A percentile compares a stretch with the other conserved stretches of the same genome.
Conservation (phyloP, 73 alveolate genomes). For the Paramecium primaurelia region DNA sequence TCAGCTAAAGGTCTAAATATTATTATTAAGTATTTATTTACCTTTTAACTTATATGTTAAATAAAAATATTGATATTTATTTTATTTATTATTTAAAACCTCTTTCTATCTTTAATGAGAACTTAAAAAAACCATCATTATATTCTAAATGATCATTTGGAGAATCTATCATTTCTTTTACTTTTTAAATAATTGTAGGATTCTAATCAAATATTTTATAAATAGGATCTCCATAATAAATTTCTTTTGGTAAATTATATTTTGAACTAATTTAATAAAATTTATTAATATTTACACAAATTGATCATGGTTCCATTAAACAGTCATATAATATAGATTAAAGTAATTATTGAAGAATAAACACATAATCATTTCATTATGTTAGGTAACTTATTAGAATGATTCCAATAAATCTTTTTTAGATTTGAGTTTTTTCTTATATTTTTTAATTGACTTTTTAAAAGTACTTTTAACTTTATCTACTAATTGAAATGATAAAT, state of each 20-base stretch:
- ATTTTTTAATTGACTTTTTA: background rate
- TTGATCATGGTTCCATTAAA: slow-evolving; percentile 10
- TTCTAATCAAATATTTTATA: background rate
- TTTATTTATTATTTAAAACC: background rate
- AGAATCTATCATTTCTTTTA: background rate
- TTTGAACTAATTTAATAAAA: background rate
- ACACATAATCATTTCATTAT: slow-evolving; percentile 25
- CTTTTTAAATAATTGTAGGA: background rate
- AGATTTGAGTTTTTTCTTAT: background rate
- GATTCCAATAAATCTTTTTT: slow-evolving; percentile 11
- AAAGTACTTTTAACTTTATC: background rate
- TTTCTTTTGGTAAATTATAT: background rate
- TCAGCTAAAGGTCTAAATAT: background rate
- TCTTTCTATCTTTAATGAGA: slow-evolving; percentile 4
- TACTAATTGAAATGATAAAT: background rate
- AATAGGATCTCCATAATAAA: background rate
- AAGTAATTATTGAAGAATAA: background rate
- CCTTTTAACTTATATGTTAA: slow-evolving; percentile 13
- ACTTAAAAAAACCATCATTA: slow-evolving; percentile 32
- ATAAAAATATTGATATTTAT: background rate
- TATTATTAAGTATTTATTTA: background rate
- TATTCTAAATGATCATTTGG: slow-evolving; percentile 1
- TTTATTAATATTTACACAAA: background rate
- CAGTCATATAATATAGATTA: slow-evolving; percentile 9
- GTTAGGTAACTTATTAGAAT: background rate